A percentile compares a stretch with the other conserved stretches of the same genome.
These are phyloP conservation scores for Pyrenophora seminiperda DNA, from an alignment of 2,329 filamentous ascomycete genomes.

Conservation along the genomic window DNA sequence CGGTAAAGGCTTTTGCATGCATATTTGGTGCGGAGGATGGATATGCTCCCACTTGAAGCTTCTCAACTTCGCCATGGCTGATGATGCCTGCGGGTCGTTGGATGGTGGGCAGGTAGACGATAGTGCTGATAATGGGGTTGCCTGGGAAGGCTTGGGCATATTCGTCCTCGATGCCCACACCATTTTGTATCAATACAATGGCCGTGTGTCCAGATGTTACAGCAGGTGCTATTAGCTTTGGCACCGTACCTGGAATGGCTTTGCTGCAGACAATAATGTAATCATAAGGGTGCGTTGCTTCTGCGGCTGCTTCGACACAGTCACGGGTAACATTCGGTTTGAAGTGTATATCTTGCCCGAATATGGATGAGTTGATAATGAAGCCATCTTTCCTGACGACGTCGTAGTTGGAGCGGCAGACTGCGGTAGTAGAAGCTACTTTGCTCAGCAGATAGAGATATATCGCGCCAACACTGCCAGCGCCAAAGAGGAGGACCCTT, in stretches of 20 bases:
- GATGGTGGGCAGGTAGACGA: slow-evolving; percentile 60
- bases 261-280: slow-evolving; percentile 57
- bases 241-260: slow-evolving; percentile 49
- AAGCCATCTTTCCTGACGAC: slow-evolving; percentile 50
- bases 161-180: slow-evolving; percentile 64
- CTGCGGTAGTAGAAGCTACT: slow-evolving; percentile 49
- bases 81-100: slow-evolving; percentile 58
- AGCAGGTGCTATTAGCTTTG: slow-evolving; percentile 48
- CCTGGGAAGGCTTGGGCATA: slow-evolving; percentile 57
- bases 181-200: slow-evolving; percentile 67
- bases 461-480: slow-evolving; percentile 51
- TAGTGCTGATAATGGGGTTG: slow-evolving; percentile 61
- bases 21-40: slow-evolving; percentile 40
- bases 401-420: slow-evolving; percentile 55
- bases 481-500: slow-evolving; percentile 49
- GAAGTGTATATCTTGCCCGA: slow-evolving; percentile 44
- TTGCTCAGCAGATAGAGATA: slow-evolving; percentile 51
- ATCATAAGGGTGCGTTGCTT: slow-evolving; percentile 46
- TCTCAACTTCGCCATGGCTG: slow-evolving; percentile 53
- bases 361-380: slow-evolving; percentile 48
- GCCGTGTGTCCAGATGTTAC: slow-evolving; percentile 52
- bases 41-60: slow-evolving; percentile 58
- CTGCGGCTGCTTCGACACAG: slow-evolving; percentile 44
- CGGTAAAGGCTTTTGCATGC: slow-evolving; percentile 44
- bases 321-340: slow-evolving; percentile 43